phyloP scores from a whole-genome alignment of 2,329 filamentous ascomycete species.

The Exophiala alcalophila region DNA sequence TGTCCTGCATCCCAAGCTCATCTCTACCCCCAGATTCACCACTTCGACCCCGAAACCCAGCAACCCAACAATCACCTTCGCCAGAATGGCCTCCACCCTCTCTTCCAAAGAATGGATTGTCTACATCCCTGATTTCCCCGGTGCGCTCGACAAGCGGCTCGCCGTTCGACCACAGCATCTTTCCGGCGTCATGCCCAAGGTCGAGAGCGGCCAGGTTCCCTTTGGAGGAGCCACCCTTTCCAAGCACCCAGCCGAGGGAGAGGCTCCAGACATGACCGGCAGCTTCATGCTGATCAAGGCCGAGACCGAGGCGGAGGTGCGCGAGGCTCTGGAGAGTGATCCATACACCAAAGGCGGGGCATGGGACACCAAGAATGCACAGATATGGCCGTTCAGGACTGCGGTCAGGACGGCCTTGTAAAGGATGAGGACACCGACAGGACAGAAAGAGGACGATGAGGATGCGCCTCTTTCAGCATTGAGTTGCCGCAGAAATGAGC shows the following conservation, averaged over 20 bases:
- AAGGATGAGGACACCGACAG: background rate
- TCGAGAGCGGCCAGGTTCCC: constrained; percentile 23
- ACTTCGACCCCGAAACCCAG: background rate
- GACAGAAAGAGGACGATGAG: background rate
- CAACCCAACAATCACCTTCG: constrained; percentile 1
- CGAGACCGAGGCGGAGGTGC: constrained; percentile 65
- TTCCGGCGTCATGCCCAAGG: constrained; percentile 20
- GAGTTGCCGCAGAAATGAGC: too few species aligned
- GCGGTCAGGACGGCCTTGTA: constrained; percentile 29
- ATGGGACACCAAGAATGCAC: constrained; percentile 71
- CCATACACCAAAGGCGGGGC: constrained; percentile 69
- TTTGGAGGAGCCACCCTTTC: constrained; percentile 63
- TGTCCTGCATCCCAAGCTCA: too few species aligned
- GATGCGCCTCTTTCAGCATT: too few species aligned
- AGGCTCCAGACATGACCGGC: constrained; percentile 67
- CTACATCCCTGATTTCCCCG: constrained; percentile 65
- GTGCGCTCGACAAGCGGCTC: constrained; percentile 51
- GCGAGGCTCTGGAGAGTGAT: constrained; percentile 66
- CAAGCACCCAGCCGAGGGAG: constrained; percentile 61
- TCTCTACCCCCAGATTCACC: background rate
- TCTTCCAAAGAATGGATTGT: constrained; percentile 62
- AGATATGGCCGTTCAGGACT: constrained; percentile 34
- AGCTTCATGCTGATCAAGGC: constrained; percentile 68
- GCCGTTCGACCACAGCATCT: constrained; percentile 27
- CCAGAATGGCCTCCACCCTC: constrained; percentile 18